phyloP scores from a whole-genome alignment of 345 rosid genomes.

The Pugionium cornutum region DNA sequence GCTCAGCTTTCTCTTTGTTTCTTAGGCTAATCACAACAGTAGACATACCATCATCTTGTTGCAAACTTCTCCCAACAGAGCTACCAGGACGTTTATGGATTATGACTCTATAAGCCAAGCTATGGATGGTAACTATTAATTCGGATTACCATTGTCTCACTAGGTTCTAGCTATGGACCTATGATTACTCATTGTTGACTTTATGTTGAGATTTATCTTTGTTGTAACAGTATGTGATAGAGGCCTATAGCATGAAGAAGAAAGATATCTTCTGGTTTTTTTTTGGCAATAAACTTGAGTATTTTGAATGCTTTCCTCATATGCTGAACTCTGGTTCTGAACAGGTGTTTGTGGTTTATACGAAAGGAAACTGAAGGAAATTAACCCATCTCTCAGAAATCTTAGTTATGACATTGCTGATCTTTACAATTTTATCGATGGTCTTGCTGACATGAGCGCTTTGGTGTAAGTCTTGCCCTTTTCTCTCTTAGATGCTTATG shows the following conservation, averaged over 20 bases:
- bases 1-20: not conserved
- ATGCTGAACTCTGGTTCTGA: constrained; percentile 7
- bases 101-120: constrained; percentile 85
- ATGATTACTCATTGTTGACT: constrained; percentile 13
- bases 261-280: not conserved
- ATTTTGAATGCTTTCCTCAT: not conserved
- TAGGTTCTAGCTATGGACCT: not conserved
- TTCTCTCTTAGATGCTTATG: constrained; percentile 17
- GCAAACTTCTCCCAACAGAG: constrained; percentile 77
- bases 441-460: constrained; percentile 88
- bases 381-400: constrained; percentile 72
- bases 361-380: constrained; percentile 81
- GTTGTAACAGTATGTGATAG: not conserved
- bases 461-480: constrained; percentile 61
- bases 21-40: constrained; percentile 60
- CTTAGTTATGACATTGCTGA: constrained; percentile 74
- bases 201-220: not conserved
- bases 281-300: not conserved
- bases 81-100: constrained; percentile 95
- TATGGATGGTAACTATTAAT: constrained; percentile 73
- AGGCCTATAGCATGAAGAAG: too few relatives aligned
- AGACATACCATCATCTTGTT: constrained; percentile 90
- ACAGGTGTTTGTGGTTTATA: constrained; percentile 79
- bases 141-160: constrained; percentile 1
- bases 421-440: constrained; percentile 85